Conservation (phyloP, 2,329 filamentous ascomycete genomes). For the Neobulgaria alba region DNA sequence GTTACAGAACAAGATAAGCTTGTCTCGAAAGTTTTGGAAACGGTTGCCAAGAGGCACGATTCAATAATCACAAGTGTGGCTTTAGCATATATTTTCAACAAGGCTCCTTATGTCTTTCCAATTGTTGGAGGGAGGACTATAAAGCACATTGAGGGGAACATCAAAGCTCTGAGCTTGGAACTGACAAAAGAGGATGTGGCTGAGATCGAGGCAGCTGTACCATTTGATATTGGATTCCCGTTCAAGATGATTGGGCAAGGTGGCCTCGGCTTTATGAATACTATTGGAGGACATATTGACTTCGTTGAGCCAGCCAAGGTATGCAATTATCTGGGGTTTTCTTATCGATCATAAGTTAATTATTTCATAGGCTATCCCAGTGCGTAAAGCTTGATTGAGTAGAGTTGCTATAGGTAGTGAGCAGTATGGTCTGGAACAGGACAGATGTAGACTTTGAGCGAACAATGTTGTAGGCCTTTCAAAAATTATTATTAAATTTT, state of each 20-base stretch:
- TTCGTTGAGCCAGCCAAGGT: not conserved
- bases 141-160: not conserved
- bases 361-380: too few species aligned
- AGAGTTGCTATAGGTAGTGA: too few species aligned
- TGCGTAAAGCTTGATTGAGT: too few species aligned
- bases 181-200: not conserved
- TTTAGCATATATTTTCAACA: not conserved
- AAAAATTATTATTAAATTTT: too few species aligned
- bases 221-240: not conserved
- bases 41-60: conserved; percentile 25
- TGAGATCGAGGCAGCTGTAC: not conserved
- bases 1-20: conserved; percentile 20
- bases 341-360: too few species aligned
- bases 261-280: not conserved
- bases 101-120: not conserved
- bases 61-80: conserved; percentile 29
- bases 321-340: too few species aligned
- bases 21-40: conserved; percentile 19
- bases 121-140: conserved; percentile 1
- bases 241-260: not conserved
- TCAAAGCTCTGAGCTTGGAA: not conserved
- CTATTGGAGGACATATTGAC: not conserved
- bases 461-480: too few species aligned
- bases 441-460: too few species aligned
- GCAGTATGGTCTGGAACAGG: too few species aligned